These are phyloP conservation scores for Panicum hallii DNA, from an alignment of 202 grass and related monocot species.

Conservation along the genomic window DNA sequence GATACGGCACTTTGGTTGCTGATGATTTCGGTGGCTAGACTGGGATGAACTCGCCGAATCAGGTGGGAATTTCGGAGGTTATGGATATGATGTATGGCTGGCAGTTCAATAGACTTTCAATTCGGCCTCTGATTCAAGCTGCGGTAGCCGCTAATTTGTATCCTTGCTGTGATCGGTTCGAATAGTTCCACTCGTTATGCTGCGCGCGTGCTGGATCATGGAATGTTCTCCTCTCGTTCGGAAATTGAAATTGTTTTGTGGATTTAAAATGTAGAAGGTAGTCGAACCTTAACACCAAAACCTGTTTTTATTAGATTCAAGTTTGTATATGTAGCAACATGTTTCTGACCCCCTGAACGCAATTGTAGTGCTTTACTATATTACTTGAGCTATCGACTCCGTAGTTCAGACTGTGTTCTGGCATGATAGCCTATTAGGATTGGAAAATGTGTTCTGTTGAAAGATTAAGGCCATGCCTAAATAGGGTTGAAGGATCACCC, in stretches of 20 bases:
- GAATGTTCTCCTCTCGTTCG: background rate
- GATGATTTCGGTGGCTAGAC: slow-evolving; percentile 15
- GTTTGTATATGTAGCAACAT: background rate
- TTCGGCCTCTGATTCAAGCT: background rate
- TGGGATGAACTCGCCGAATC: background rate
- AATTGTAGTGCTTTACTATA: background rate
- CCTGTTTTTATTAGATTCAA: background rate
- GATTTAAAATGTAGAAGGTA: background rate
- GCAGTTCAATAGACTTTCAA: background rate
- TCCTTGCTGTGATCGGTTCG: no score
- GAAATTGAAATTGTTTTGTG: background rate
- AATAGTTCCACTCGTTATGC: background rate
- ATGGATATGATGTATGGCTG: background rate
- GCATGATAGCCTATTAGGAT: no score
- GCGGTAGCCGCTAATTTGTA: background rate
- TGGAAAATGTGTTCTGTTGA: background rate
- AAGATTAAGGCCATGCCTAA: background rate
- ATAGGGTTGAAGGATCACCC: background rate
- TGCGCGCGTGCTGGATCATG: background rate
- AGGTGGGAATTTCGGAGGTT: background rate
- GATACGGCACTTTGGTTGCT: background rate
- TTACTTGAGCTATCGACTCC: background rate
- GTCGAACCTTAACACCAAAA: background rate
- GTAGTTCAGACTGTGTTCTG: background rate
- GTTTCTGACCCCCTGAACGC: background rate